Base-by-base conservation (phyloP, 2,329 filamentous ascomycete genomes). In the Cercospora janseana region DNA sequence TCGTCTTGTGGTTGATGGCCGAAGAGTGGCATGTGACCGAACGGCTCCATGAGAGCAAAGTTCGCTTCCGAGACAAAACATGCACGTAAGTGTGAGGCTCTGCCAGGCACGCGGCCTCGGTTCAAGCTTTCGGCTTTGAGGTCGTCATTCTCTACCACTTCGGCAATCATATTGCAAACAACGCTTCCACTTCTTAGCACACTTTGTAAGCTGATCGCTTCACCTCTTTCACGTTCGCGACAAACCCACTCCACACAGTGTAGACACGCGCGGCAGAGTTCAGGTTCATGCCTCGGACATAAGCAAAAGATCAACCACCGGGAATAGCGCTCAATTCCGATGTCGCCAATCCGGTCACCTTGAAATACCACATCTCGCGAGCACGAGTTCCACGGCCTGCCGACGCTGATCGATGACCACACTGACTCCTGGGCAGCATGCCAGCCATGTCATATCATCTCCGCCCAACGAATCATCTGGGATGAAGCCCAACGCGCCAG, bases 381-480 rank as follows among this genome's bases (percentile, higher is more conserved):
- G 27, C 52, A 49, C 29, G 35, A 40, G 20, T 16, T 31, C 47
- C 40, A 51, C 20, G 23, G 16, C n/a, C 28, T 28, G 15, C 48
- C 6, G n/a, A 21, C 41, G 18, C 28, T 26, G 40, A 58, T 62
- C 56, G 51, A 62, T 62, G 60, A 60, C 50, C 53, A 58, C 55
- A 53, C 46, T 59, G 55, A 56, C 55, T 49, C 49, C 49, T 35
- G 58, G 60, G 57, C 44, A 47, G 44, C 60, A 58, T 55, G 57
- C 53, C 59, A 58, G 59, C 48, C 57, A 62, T 62, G 60, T 55
- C 55, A 51, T 41, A 37, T 29, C 40, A 18, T 13, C 32, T 4
- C 35, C 31, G 48, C 52, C 59, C 56, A 63, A 61, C 64, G 61
- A 65, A 67, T 58, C 64, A 70, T 63, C 61, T 67, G 68, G 69